phyloP scores from a whole-genome alignment of 345 rosid genomes.

The Eucalyptus polyanthemos region DNA sequence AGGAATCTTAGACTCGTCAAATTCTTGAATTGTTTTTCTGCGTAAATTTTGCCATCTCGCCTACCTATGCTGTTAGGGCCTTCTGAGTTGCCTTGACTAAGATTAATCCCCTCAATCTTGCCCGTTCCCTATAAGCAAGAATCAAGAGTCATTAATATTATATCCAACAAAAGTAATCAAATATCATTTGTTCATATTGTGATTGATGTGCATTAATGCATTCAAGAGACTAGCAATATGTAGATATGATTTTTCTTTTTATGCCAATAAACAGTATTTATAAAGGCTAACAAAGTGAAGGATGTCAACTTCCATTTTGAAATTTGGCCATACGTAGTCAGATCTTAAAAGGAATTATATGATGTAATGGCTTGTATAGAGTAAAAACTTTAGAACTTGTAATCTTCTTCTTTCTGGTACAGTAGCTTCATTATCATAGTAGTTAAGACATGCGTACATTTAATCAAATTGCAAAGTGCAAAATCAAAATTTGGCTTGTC shows the following conservation, averaged over 20 bases:
- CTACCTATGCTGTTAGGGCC: no score
- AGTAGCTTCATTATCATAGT: neutral
- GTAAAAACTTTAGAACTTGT: neutral
- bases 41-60: no score
- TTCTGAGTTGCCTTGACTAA: fast-evolving
- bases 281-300: no score
- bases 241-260: no score
- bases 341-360: no score
- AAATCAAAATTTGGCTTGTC: no score
- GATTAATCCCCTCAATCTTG: neutral
- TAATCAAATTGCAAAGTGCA: no score
- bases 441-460: neutral
- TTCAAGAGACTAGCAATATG: neutral
- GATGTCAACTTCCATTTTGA: no score
- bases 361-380: no score
- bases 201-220: neutral
- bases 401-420: neutral
- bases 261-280: neutral
- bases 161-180: neutral
- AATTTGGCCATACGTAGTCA: no score
- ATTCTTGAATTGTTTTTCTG: neutral
- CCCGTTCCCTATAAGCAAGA: neutral
- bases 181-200: neutral
- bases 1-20: neutral
- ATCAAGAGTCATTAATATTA: neutral